Conservation (phyloP, 306 rosid genomes). For the Begonia masoniana region DNA sequence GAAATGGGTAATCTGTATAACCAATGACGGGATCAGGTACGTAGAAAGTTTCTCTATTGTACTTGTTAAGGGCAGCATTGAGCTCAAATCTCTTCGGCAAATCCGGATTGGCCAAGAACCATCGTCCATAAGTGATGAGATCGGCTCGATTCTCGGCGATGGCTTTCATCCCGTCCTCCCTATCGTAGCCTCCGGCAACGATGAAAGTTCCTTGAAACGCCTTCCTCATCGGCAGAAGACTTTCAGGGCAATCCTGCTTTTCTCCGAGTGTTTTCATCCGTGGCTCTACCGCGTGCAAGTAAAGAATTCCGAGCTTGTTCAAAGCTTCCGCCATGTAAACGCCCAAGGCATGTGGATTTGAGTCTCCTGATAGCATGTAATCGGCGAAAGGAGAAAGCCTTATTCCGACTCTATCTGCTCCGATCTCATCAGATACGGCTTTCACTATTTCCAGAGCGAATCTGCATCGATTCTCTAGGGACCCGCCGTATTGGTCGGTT, state of each 20-base stretch:
- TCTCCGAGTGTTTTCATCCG: constrained; percentile 32
- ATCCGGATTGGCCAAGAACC: constrained; percentile 24
- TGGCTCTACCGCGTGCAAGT: constrained; percentile 55
- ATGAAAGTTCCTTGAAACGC: constrained; percentile 21
- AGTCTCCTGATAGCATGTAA: constrained; percentile 41
- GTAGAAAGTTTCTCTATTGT: constrained; percentile 11
- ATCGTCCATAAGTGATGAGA: constrained; percentile 17
- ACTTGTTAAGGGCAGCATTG: constrained; percentile 13
- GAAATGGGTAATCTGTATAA: constrained; percentile 20
- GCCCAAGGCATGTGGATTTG: constrained; percentile 48
- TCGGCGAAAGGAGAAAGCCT: constrained; percentile 58
- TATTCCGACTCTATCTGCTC: constrained; percentile 52
- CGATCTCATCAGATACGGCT: constrained; percentile 35
- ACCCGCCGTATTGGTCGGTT: constrained; percentile 28
- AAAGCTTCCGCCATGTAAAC: constrained; percentile 30
- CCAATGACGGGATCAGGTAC: constrained; percentile 13
- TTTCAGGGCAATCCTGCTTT: constrained; percentile 2
- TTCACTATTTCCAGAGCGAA: constrained; percentile 40
- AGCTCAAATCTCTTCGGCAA: constrained; percentile 13
- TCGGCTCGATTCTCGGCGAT: constrained; percentile 13
- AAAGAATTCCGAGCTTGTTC: constrained; percentile 27
- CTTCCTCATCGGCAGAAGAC: constrained; percentile 32
- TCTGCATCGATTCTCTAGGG: constrained; percentile 50
- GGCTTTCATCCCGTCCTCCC: constrained; percentile 17
- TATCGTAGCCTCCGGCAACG: constrained; percentile 14